These are phyloP conservation scores for Aspergillus aculeatinus DNA, from an alignment of 2,329 filamentous ascomycete genomes.

Conservation along the genomic window DNA sequence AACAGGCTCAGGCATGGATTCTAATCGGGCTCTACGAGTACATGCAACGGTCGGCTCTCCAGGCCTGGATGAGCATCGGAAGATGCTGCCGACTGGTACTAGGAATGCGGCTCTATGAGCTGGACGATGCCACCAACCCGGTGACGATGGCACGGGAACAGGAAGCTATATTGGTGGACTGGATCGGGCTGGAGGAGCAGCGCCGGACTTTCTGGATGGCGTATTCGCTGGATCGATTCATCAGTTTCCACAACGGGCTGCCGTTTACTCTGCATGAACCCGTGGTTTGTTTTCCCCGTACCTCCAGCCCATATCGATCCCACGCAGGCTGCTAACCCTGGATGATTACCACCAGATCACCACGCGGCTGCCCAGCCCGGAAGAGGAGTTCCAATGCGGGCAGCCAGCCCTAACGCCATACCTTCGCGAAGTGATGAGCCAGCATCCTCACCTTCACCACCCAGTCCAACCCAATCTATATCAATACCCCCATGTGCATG, in stretches of 20 bases:
- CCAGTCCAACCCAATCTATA: background rate
- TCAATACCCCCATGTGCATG: background rate
- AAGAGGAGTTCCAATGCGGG: slow-evolving; percentile 38
- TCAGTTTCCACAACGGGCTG: slow-evolving; percentile 32
- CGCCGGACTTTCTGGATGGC: slow-evolving; percentile 45
- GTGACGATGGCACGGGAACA: slow-evolving; percentile 14
- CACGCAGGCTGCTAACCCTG: background rate
- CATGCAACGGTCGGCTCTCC: slow-evolving; percentile 33
- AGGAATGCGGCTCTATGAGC: slow-evolving; percentile 36
- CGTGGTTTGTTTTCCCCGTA: slow-evolving; percentile 19
- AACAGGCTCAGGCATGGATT: slow-evolving; percentile 40
- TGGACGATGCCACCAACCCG: slow-evolving; percentile 29
- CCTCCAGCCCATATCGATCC: no score
- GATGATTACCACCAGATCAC: slow-evolving; percentile 24
- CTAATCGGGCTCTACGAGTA: slow-evolving; percentile 41
- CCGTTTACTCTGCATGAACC: slow-evolving; percentile 31
- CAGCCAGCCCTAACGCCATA: slow-evolving; percentile 28
- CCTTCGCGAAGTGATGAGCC: slow-evolving; percentile 32
- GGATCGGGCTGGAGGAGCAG: slow-evolving; percentile 35
- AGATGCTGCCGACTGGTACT: slow-evolving; percentile 40
- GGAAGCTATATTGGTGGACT: slow-evolving; percentile 19
- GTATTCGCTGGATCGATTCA: slow-evolving; percentile 39
- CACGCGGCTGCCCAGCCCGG: slow-evolving; percentile 38
- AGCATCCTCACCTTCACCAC: background rate
- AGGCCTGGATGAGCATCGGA: slow-evolving; percentile 40